Evolutionary conservation across 768 basidiomycete genomes (phyloP).

Genomic region (Infundibulicybe gibba): DNA sequence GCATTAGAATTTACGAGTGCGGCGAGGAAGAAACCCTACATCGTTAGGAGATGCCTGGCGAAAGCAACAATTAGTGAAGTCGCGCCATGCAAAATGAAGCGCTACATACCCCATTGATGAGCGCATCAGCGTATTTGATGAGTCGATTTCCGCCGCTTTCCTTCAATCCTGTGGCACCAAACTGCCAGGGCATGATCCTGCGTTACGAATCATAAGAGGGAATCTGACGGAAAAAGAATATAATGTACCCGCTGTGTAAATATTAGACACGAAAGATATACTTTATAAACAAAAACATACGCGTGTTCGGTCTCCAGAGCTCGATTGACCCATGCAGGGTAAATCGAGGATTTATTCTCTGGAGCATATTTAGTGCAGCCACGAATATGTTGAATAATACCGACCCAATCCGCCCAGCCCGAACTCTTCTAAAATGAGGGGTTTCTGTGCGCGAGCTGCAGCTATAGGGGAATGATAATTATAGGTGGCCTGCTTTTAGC

Average conservation of each 20-base stretch:
- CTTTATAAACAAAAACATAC: conserved; percentile 13
- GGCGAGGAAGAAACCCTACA: conserved; percentile 23
- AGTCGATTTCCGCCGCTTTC: conserved; percentile 50
- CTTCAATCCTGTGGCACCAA: conserved; percentile 42
- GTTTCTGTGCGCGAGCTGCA: conserved; percentile 51
- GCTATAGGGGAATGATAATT: conserved; percentile 23
- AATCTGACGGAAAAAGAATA: too few relatives aligned
- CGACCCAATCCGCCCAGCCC: conserved; percentile 43
- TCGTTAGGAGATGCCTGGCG: conserved; percentile 52
- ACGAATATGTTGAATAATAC: conserved; percentile 6
- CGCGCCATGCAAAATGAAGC: neutral
- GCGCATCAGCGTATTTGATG: conserved; percentile 51
- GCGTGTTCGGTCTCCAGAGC: conserved; percentile 48
- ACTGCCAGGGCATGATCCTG: conserved; percentile 61
- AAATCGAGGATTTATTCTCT: conserved; percentile 49
- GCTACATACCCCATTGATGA: conserved; percentile 39
- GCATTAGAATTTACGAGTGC: neutral
- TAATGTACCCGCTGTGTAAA: neutral
- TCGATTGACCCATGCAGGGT: conserved; percentile 46
- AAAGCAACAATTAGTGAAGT: neutral
- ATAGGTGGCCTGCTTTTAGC: too few relatives aligned
- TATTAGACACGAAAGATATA: neutral
- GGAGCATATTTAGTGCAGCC: neutral
- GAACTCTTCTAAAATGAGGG: conserved; percentile 63
- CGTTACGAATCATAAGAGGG: neutral